phyloP scores from a whole-genome alignment of 495 filamentous ascomycete genomes.

The Echria macrotheca region DNA sequence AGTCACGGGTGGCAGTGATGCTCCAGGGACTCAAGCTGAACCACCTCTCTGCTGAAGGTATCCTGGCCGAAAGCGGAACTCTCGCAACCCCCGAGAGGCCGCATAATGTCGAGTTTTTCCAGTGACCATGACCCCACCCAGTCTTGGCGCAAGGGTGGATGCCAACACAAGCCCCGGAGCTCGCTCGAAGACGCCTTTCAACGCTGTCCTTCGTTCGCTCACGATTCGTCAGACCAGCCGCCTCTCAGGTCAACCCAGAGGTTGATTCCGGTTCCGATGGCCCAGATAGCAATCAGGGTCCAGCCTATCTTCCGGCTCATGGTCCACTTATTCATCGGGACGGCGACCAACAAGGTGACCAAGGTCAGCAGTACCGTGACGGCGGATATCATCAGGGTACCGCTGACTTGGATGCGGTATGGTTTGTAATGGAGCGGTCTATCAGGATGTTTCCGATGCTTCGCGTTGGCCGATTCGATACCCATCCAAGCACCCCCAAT shows the following conservation, averaged over 20 bases:
- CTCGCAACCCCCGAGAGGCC: too few species aligned
- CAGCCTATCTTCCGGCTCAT: conserved; percentile 84
- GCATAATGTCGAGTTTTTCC: too few species aligned
- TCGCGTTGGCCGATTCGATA: conserved; percentile 50
- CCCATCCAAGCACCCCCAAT: conserved; percentile 83
- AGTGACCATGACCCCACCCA: too few species aligned
- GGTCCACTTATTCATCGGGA: conserved; percentile 83
- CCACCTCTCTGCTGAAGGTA: too few species aligned
- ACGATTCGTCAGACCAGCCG: conserved; percentile 36
- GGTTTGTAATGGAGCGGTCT: conserved; percentile 46
- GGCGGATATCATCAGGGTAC: conserved; percentile 75
- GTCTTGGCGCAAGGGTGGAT: too few species aligned
- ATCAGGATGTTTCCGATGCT: conserved; percentile 54
- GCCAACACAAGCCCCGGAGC: too few species aligned
- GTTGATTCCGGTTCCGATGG: conserved; percentile 75
- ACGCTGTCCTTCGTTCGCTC: too few species aligned
- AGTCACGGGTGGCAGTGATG: too few species aligned
- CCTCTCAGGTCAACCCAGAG: conserved; percentile 74
- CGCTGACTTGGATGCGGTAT: conserved; percentile 78
- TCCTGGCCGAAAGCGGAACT: too few species aligned
- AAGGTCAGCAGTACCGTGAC: conserved; percentile 77
- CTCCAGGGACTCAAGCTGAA: too few species aligned
- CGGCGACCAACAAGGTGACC: conserved; percentile 66
- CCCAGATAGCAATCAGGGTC: conserved; percentile 79
- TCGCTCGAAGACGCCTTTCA: too few species aligned